These are phyloP conservation scores for Metschnikowia bowlesiae DNA, from an alignment of 805 yeast genomes.

Conservation along the genomic window DNA sequence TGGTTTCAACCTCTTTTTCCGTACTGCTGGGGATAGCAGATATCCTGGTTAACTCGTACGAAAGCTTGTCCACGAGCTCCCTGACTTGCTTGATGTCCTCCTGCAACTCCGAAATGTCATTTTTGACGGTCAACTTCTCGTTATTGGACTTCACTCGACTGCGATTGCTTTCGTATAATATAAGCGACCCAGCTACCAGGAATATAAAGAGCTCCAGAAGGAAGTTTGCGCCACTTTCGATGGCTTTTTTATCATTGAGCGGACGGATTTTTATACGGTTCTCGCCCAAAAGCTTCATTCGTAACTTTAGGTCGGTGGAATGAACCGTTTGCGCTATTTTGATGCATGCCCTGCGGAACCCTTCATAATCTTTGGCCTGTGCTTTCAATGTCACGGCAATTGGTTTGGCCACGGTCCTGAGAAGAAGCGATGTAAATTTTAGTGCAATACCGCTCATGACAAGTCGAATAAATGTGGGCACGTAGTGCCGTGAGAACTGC, in stretches of 20 bases:
- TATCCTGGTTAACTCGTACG: conserved; percentile 11
- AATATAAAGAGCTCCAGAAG: conserved; percentile 75
- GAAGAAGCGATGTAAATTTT: conserved; percentile 65
- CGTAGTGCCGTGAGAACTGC: not conserved
- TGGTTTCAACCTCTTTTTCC: not conserved
- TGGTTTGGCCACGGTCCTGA: conserved; percentile 76
- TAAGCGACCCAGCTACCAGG: conserved; percentile 72
- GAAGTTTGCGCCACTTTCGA: conserved; percentile 77
- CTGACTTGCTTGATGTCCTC: conserved; percentile 61
- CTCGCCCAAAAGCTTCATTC: conserved; percentile 58
- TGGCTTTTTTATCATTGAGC: conserved; percentile 74
- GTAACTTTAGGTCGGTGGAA: conserved; percentile 55
- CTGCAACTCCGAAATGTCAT: conserved; percentile 66
- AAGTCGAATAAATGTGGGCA: not conserved
- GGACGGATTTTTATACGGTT: conserved; percentile 60
- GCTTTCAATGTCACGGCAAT: conserved; percentile 65
- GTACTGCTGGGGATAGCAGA: conserved; percentile 2
- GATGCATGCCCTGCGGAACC: conserved; percentile 60
- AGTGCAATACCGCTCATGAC: conserved; percentile 73
- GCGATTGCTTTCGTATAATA: conserved; percentile 66
- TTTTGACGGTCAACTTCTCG: conserved; percentile 63
- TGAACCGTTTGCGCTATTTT: conserved; percentile 69
- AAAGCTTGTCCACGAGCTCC: conserved; percentile 16
- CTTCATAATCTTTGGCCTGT: conserved; percentile 70
- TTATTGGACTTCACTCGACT: conserved; percentile 59